phyloP scores from a whole-genome alignment of 2,329 filamentous ascomycete species.

The Cladosporium sp. region DNA sequence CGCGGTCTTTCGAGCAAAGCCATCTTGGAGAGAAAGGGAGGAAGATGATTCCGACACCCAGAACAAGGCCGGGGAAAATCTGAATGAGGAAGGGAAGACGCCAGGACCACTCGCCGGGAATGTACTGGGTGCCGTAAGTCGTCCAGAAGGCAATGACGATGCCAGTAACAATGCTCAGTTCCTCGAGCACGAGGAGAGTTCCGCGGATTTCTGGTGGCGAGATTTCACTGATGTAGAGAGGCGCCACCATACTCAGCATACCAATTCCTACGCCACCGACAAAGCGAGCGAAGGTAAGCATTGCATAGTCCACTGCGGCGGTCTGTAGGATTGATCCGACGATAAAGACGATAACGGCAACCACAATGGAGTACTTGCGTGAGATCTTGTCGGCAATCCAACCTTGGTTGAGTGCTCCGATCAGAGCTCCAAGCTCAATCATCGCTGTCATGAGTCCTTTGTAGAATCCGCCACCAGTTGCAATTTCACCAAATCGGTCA shows the following conservation, averaged over 20 bases:
- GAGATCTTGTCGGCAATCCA: constrained; percentile 40
- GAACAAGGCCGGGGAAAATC: constrained; percentile 32
- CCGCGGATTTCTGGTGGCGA: constrained; percentile 37
- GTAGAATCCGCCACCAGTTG: constrained; percentile 28
- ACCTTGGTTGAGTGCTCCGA: constrained; percentile 29
- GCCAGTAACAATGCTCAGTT: constrained; percentile 44
- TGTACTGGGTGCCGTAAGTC: constrained; percentile 50
- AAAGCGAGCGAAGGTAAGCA: constrained; percentile 29
- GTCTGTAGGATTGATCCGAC: constrained; percentile 42
- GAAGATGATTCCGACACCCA: constrained; percentile 30
- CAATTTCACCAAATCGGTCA: constrained; percentile 32
- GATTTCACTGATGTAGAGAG: constrained; percentile 33
- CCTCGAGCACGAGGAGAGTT: constrained; percentile 44
- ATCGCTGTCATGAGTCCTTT: constrained; percentile 42
- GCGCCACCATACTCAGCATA: constrained; percentile 35
- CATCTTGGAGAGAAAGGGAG: constrained; percentile 33
- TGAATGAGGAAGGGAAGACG: constrained; percentile 46
- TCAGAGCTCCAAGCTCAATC: constrained; percentile 38
- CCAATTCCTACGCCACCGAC: constrained; percentile 31
- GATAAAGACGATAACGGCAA: constrained; percentile 39
- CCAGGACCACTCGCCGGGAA: constrained; percentile 44
- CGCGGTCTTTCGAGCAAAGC: constrained; percentile 28
- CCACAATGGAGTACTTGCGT: constrained; percentile 39
- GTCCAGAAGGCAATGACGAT: constrained; percentile 52
- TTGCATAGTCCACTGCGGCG: constrained; percentile 24